phyloP scores from a whole-genome alignment of 257 asterid species.

The Nicotiana paniculata region DNA sequence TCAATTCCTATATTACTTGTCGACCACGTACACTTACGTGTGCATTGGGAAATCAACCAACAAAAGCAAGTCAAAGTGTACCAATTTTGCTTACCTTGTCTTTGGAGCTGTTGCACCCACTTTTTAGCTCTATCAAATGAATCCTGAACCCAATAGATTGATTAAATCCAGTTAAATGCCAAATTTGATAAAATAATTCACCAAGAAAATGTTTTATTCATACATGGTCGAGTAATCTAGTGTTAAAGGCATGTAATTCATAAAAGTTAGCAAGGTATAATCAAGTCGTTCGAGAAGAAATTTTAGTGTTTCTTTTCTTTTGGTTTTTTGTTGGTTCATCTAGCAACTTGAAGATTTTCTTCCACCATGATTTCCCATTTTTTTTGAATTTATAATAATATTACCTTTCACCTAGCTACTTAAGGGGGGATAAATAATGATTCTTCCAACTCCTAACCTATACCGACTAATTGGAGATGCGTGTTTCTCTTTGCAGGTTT shows the following conservation, averaged over 20 bases:
- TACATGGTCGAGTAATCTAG: background rate
- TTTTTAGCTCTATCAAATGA: constrained; percentile 26
- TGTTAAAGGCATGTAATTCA: background rate
- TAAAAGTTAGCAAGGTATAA: background rate
- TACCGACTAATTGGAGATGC: too few species aligned
- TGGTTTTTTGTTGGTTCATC: too few species aligned
- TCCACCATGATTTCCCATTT: background rate
- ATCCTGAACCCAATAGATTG: constrained; percentile 8
- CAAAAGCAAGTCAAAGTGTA: background rate
- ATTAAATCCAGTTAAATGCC: background rate
- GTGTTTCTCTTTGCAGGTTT: too few species aligned
- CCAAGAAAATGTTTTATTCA: background rate
- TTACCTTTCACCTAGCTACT: too few species aligned
- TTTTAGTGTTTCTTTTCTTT: too few species aligned
- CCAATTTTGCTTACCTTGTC: constrained; percentile 14
- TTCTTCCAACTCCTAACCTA: too few species aligned
- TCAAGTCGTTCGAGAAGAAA: background rate
- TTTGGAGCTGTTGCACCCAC: constrained; percentile 24
- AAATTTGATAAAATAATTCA: background rate
- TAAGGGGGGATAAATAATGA: too few species aligned
- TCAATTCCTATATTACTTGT: too few species aligned
- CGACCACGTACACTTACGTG: too few species aligned
- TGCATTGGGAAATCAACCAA: too few species aligned
- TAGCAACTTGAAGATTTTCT: background rate
- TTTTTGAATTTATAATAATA: too few species aligned